A percentile compares a stretch with the other conserved stretches of the same genome.
phyloP scores from a whole-genome alignment of 768 basidiomycete genomes.

The Pisolithus microcarpus region DNA sequence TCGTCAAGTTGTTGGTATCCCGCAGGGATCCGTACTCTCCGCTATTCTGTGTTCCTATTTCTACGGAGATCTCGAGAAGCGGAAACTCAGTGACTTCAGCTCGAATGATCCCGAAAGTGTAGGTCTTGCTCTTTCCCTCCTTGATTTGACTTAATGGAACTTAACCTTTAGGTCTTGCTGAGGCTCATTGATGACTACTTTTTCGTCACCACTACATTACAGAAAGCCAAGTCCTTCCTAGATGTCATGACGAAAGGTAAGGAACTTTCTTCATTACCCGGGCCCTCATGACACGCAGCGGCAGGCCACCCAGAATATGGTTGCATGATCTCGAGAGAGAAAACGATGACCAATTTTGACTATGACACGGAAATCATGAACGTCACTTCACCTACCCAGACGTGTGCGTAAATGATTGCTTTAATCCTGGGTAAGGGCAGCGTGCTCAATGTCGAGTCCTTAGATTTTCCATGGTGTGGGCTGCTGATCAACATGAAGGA shows the following conservation, averaged over 20 bases:
- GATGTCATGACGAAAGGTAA: constrained; percentile 67
- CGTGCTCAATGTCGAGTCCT: neutral
- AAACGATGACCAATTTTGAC: constrained; percentile 86
- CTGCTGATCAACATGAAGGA: constrained; percentile 66
- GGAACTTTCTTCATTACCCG: neutral
- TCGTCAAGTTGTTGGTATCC: constrained; percentile 89
- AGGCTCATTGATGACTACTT: constrained; percentile 95
- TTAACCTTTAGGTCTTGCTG: constrained; percentile 52
- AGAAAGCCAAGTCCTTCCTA: constrained; percentile 62
- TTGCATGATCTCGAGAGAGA: constrained; percentile 81
- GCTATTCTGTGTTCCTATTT: constrained; percentile 90
- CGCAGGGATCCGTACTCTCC: constrained; percentile 96
- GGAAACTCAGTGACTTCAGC: constrained; percentile 29
- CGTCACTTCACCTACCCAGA: constrained; percentile 40
- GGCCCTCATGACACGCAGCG: neutral
- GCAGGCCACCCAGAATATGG: constrained; percentile 91
- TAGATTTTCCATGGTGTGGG: constrained; percentile 95
- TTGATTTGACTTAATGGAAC: neutral
- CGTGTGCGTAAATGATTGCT: constrained; percentile 25
- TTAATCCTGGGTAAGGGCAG: neutral
- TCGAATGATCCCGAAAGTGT: constrained; percentile 61
- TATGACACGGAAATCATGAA: constrained; percentile 47
- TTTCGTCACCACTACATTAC: constrained; percentile 63
- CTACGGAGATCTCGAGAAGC: constrained; percentile 84
- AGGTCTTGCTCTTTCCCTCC: constrained; percentile 18